Evolutionary conservation across 1,284 basidiomycete species (phyloP), one percentile per base, ranked within the genome.

Genomic region (Violaceomyces palustris): DNA sequence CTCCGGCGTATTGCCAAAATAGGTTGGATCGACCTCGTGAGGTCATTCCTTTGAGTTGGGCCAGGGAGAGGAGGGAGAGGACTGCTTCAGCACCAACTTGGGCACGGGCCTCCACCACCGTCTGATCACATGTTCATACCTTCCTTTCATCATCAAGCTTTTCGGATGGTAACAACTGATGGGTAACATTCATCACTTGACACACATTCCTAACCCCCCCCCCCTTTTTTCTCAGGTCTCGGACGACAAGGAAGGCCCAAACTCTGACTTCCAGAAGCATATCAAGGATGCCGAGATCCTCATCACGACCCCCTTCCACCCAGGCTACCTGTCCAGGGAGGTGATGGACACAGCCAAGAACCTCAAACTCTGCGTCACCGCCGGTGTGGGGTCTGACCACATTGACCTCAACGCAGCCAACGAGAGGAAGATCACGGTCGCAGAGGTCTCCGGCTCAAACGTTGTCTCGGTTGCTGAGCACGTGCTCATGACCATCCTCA

Each of bases 341-440:
- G 77, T 92, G 51, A 76, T 93, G 61, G 79, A 64, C 34, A 77
- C 87, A 80, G 88, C 91, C 27, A 85, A 85, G 76, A 92, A 93
- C 68, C 82, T 97, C 67, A 93, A 91, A 78, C 76, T 93, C 54
- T 89, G 86, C 69, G 81, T 94, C 67, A 96, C 91, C 9, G 91
- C 91, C 41, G 91, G 91, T 76, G 90, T 96, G 35, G 90, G 90
- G 11, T 91, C 88, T 24, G 91, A 93, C 59, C 73, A 75, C 62
- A 83, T 94, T 67, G 89, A 94, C 74, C 80, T 94, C 43, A 84
- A 92, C 69, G 86, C 86, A 19, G 87, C 88, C 37, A 88, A 89
- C 70, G 81, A 88, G 74, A 79, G 81, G 64, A 80, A 81, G 56
- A 83, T 94, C 66, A 84, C 89, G 67, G 91, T 91, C 35, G 65